Base-by-base conservation (phyloP, 495 filamentous ascomycete species). In the Margaritispora aquatica region DNA sequence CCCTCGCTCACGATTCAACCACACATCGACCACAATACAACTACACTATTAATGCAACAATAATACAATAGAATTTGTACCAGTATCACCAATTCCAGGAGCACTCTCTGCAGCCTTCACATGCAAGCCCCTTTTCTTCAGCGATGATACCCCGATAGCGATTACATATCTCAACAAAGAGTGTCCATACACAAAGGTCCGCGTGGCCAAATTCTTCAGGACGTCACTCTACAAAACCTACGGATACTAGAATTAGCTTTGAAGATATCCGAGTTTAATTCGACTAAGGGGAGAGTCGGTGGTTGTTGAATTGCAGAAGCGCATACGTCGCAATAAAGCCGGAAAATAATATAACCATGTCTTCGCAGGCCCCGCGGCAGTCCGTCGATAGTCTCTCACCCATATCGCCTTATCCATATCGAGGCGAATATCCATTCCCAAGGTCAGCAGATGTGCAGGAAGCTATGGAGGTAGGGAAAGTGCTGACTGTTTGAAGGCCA, bases 301-400 rank as follows among this genome's bases (percentile, higher is more conserved):
- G 60, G 36, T 34, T 26, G 49, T 10, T 23, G 17, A 19, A 44
- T 41, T 54, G 52, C 20, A 34, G 52, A n/a, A 41, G 52, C 31
- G 52, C 52, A 54, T 53, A 26, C 13, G 19, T 41, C 9, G 2
- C 17, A 21, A 36, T 5, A 2, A 5, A 9, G 19, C 21, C 21
- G 31, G 51, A 19, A 19, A 54, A n/a, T 49, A 26, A 23, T 17
- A 46, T 36, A 26, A 78, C 70, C 70, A 91, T 91, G 88, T 84
- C 81, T 68, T 80, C 84, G 60, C 69, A 78, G 58, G 79, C 74
- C 57, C 83, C 82, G 59, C 84, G 86, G 69, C 86, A 83, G 71
- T 89, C 87, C 62, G 77, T 86, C 62, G 87, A 89, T 70, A 88
- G 82, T 66, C 71, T 88, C 66, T 77, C 64, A 19, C 77, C 80